Evolutionary conservation across 257 asterid species (phyloP), one percentile per base, ranked within the genome.

Genomic region (Nicotiana tabacum): DNA sequence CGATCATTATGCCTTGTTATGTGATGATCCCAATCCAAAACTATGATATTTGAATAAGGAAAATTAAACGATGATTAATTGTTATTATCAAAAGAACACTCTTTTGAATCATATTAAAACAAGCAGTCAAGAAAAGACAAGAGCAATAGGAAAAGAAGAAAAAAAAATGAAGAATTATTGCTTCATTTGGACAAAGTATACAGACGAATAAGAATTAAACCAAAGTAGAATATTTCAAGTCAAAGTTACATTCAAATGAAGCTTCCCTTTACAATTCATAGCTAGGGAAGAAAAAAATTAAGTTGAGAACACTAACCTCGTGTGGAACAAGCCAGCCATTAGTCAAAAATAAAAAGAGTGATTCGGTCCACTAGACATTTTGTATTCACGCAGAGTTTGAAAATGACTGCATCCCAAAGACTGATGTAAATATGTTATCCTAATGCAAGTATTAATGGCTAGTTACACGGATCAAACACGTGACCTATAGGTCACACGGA

Each of bases 381-480:
- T 0, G 12, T 43, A 43, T 43, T 43, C 0, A 9, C 12, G 0
- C 3, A 2, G 1, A 8, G 51, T 2, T 43, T 0, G 12, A 2
- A 0, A 43, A 43, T 3, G 12, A 43, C 12, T 0, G 3, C 1
- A 8, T 0, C 12, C 0, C 1, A 43, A 9, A 43, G 51, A 2
- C 3, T 9, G 12, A 43, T 33, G 4, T 43, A 43, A 0, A 43
- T 2, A 43, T 0, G 0, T 2, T 43, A 43, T 0, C 3, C 0
- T 43, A 43, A 43, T 9, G 2, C 8, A 9, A 43, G 0, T 2
- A 43, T 43, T 43, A 43, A 43, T 9, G 0, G 0, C 12, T 43
- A 8, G 0, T 9, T 43, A 0, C 2, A 43, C 11, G 0, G 0
- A 0, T 43, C 11, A 43, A 43, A 43, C 2, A 43, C 0, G 3